A percentile compares a stretch with the other conserved stretches of the same genome.
These are phyloP conservation scores for Rhizophagus sp. DNA, from an alignment of 192 early-diverging fungal genomes.

Conservation along the genomic window DNA sequence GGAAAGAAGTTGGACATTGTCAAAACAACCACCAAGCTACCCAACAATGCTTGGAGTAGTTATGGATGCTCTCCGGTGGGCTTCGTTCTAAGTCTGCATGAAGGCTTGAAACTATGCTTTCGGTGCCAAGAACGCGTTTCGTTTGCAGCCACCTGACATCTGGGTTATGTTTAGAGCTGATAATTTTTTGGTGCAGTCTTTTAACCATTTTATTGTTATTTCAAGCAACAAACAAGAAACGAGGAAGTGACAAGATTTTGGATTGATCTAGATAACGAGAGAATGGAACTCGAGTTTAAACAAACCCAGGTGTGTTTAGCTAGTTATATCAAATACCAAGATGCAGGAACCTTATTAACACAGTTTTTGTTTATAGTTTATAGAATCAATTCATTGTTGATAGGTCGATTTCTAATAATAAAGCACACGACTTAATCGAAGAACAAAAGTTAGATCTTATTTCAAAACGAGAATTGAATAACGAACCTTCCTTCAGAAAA, in stretches of 20 bases:
- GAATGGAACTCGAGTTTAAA: not conserved
- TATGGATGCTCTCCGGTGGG: slow-evolving; percentile 3
- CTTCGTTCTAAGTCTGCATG: slow-evolving; percentile 8
- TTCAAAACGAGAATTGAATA: not conserved
- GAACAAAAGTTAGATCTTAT: not conserved
- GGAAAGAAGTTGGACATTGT: slow-evolving; percentile 16
- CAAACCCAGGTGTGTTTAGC: not conserved
- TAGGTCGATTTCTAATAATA: slow-evolving; percentile 9
- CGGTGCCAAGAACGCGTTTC: not conserved
- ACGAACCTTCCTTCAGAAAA: too few species aligned
- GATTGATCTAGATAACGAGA: not conserved
- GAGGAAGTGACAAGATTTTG: slow-evolving; percentile 2
- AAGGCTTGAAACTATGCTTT: not conserved
- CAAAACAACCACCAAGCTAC: slow-evolving; percentile 8
- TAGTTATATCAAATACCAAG: not conserved
- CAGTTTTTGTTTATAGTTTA: not conserved
- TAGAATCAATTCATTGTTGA: slow-evolving; percentile 12
- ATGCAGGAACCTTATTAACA: not conserved
- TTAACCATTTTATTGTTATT: not conserved
- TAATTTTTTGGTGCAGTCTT: not conserved
- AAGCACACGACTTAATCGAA: slow-evolving; percentile 3
- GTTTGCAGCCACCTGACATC: not conserved
- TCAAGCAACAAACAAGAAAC: slow-evolving; percentile 8
- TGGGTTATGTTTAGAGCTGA: not conserved
- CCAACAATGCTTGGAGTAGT: slow-evolving; percentile 9